Evolutionary conservation across 208 protist species (phyloP), one percentile per base, ranked within the genome.

Genomic region (Tritrichomonas musculus): DNA sequence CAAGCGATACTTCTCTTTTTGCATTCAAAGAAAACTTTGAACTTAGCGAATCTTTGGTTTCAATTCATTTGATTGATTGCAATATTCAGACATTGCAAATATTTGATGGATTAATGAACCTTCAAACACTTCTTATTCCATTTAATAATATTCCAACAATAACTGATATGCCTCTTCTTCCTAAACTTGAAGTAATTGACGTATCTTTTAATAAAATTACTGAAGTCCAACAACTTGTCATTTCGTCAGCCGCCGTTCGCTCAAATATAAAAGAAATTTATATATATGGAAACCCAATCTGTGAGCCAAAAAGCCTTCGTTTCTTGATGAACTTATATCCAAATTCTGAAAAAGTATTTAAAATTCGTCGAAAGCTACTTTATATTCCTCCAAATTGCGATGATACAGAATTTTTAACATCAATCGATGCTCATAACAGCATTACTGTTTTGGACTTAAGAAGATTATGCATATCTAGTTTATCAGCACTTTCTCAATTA

Each of bases 281-380:
- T 60, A 55, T 88, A n/a, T 53, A 53, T 57, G 77, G 77, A 36
- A 88, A 88, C 57, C 77, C 77, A 39, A 36, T 88, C 39, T 88
- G 47, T 57, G 33, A 20, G 39, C 41, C 41, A 39, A 88, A 44
- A 60, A 57, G 47, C 0, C 33, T 57, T n/a, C 9, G 4, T 20
- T 88, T 88, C 9, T 57, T 88, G 0, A 60, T 60, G 53, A 60
- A 60, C 17, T 17, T 60, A 22, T 60, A 60, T 60, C 53, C 53
- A 22, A 60, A 60, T 60, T 60, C 53, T 17, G 39, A 41, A 82
- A 47, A 30, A 82, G 49, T 82, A 8, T 82, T 82, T 30, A 41
- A 82, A 50, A 30, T 27, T 11, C 11, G 33, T 2, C 14, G 47
- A 88, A 88, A 88, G 5, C 1, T 2, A 57, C 36, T 60, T 57